Base-by-base conservation (phyloP, 1,139 yeast species). In the Candida sojae region DNA sequence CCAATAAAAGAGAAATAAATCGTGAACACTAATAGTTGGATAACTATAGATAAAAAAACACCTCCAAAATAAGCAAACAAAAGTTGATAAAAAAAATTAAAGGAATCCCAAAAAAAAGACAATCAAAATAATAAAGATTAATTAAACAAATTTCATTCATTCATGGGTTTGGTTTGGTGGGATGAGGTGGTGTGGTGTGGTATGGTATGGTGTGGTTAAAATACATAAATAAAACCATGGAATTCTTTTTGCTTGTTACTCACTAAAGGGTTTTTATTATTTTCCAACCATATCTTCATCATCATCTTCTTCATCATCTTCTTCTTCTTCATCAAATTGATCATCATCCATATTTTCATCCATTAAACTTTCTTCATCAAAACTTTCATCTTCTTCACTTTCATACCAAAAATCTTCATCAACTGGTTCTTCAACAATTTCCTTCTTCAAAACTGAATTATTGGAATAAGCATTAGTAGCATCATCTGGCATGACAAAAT, bases 321-420 rank as follows among this genome's bases (percentile, higher is more conserved):
- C 86, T 43, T 77, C 84, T 31, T 77, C 84, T 6, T 79, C 86
- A 21, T 76, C 85, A 17, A 79, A 83, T 7, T 78, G 82, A 49
- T 81, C 77, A 46, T 77, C 83, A 52, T 79, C 83, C 43, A 80
- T 77, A 65, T 70, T 69, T 54, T 72, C 79, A 56, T 76, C 81
- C 80, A 75, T 75, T 50, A 75, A 66, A 61, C 80, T 75, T 52
- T 74, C 83, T 55, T 83, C 88, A 52, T 80, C 80, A 56, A 73
- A 73, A 57, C 77, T 70, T 53, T 75, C 79, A 53, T 73, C 75
- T 50, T 72, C 80, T 48, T 83, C 89, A 55, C 84, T 77, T 62
- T 86, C 93, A 66, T 84, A 86, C 95, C 96, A 88, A 61, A 88
- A 88, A 60, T 87, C 93, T 56, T 88, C 96, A 58, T 88, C 96